These are phyloP conservation scores for Anacardium occidentale DNA, from an alignment of 345 rosid genomes.

Conservation along the genomic window DNA sequence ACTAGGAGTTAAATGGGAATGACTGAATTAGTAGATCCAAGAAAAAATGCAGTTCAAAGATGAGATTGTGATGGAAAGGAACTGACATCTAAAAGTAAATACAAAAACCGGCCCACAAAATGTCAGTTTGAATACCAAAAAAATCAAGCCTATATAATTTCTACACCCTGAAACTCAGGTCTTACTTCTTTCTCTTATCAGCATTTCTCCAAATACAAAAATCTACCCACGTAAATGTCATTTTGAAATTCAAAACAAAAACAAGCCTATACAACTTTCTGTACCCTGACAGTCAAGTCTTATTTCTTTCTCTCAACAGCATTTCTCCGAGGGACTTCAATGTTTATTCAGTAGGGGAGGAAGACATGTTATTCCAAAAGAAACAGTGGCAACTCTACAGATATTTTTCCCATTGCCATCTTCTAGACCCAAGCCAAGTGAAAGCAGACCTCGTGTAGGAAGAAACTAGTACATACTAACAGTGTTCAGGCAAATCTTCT, in stretches of 20 bases:
- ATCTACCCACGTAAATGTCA: too few species aligned
- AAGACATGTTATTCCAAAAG: slow-evolving; percentile 4
- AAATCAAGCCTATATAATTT: neutral
- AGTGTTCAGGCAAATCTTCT: neutral
- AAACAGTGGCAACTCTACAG: neutral
- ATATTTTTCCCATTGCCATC: neutral
- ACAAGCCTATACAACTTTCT: neutral
- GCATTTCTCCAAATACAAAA: neutral
- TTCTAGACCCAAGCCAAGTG: neutral
- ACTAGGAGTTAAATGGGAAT: neutral
- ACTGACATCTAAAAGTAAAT: neutral
- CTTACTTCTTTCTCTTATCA: neutral
- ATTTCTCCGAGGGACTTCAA: neutral
- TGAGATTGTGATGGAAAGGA: neutral
- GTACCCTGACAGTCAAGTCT: neutral
- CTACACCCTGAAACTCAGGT: neutral
- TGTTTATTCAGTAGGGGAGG: neutral
- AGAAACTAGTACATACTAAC: neutral
- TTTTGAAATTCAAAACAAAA: neutral
- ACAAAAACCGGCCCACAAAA: neutral
- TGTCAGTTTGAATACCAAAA: neutral
- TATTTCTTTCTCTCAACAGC: neutral
- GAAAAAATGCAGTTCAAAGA: neutral
- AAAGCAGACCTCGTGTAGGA: neutral
- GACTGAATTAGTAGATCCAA: neutral